Percentiles rank a stretch among this genome's conserved stretches.
Conservation (phyloP, 2,329 filamentous ascomycete species). For the Penicillium paneum region DNA sequence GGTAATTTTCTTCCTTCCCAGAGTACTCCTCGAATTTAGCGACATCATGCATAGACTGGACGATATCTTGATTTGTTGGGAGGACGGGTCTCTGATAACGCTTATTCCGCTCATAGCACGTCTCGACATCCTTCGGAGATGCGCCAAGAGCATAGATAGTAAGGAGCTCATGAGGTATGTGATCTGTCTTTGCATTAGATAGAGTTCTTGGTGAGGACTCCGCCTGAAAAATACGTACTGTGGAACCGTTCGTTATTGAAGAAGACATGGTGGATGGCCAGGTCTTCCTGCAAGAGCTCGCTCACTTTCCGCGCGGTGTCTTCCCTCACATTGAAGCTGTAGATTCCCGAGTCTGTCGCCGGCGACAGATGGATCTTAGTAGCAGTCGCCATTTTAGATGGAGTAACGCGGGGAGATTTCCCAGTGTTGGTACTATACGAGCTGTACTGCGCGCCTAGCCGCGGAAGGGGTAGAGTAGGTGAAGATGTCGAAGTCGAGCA, state of each 20-base stretch:
- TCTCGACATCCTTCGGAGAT: conserved; percentile 55
- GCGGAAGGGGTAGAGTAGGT: not conserved
- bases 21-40: conserved; percentile 57
- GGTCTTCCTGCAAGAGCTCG: conserved; percentile 71
- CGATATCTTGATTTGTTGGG: conserved; percentile 48
- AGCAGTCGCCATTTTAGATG: conserved; percentile 48
- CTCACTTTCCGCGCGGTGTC: conserved; percentile 62
- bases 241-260: conserved; percentile 76
- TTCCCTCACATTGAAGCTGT: conserved; percentile 47
- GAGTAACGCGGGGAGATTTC: not conserved
- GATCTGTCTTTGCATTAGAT: conserved; percentile 50
- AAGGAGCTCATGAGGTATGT: conserved; percentile 75
- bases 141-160: conserved; percentile 74
- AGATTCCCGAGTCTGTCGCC: conserved; percentile 44
- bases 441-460: not conserved
- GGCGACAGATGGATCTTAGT: conserved; percentile 47
- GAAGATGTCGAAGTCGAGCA: not conserved
- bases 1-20: conserved; percentile 64
- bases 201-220: not conserved
- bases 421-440: not conserved
- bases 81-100: conserved; percentile 61
- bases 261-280: conserved; percentile 71
- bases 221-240: conserved; percentile 37
- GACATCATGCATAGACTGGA: conserved; percentile 58
- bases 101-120: conserved; percentile 63